Evolutionary conservation across 805 yeast species (phyloP), one percentile per base, ranked within the genome.

Genomic region (Saturnispora galanensis): DNA sequence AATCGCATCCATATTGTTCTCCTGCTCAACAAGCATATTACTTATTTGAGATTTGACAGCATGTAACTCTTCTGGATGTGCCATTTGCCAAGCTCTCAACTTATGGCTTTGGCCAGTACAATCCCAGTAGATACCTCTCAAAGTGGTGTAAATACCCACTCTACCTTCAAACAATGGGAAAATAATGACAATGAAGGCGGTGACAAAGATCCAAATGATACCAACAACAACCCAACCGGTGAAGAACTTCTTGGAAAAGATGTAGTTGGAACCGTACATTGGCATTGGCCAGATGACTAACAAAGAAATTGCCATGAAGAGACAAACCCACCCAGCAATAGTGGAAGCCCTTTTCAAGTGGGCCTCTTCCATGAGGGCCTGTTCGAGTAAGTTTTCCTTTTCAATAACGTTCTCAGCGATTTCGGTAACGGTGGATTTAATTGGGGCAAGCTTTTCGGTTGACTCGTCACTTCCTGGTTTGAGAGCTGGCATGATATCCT

Each of bases 241-340:
- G 63, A 87, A 88, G 65, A 85, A 85, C 46, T 61, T 63, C 60
- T 76, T 79, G 43, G 85, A 76, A 64, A 87, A 88, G 35, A 87
- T 69, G 57, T 87, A 87, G 3, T 74, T 71, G 4, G 81, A 58
- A 30, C 95, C 96, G 60, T 81, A 87, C 93, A 88, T 81, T 52
- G 96, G 96, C 87, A 87, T 84, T 56, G 96, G 96, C 93, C 94
- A 86, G 29, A 87, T 56, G 21, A 88, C 72, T 30, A 87, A 64
- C 41, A 87, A 65, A 39, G 81, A 69, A 8, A 85, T 52, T 5
- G 86, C 77, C 52, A 85, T 69, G 36, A 73, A 64, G 2, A 75
- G 61, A 58, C 89, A 82, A 35, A 84, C 65, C 44, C 65, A 65
- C 32, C 76, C 73, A 1, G 89, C 93, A 35, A 66, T 64, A 53